phyloP scores from a whole-genome alignment of 2,329 filamentous ascomycete genomes.

The Trichoderma aggressivum region DNA sequence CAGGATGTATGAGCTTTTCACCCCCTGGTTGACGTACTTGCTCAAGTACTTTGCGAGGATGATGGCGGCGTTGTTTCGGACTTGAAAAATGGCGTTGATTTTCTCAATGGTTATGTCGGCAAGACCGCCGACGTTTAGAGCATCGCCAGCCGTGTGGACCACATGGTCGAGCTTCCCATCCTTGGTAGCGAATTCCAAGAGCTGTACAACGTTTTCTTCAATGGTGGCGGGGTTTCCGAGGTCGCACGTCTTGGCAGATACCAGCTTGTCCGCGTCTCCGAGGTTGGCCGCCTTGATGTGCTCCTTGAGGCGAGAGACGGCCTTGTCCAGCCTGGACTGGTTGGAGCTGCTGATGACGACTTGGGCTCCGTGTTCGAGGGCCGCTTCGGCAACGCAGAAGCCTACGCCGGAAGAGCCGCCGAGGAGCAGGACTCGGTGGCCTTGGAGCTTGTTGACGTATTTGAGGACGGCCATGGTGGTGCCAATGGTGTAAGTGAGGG shows the following conservation, averaged over 20 bases:
- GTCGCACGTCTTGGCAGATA: conserved; percentile 27
- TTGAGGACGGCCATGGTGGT: conserved; percentile 24
- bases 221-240: conserved; percentile 21
- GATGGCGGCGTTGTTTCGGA: conserved; percentile 50
- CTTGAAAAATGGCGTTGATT: conserved; percentile 41
- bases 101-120: conserved; percentile 39
- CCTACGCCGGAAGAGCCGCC: conserved; percentile 64
- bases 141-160: conserved; percentile 54
- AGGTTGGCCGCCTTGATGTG: conserved; percentile 36
- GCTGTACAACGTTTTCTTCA: conserved; percentile 45
- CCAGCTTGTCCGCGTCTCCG: conserved; percentile 23
- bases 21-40: conserved; percentile 40
- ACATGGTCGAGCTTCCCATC: conserved; percentile 55
- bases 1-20: conserved; percentile 50
- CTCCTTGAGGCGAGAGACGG: conserved; percentile 40
- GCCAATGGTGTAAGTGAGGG: neutral
- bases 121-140: conserved; percentile 36
- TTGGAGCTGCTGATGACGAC: conserved; percentile 61
- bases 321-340: conserved; percentile 43
- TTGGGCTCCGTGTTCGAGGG: conserved; percentile 51
- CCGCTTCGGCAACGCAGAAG: conserved; percentile 56
- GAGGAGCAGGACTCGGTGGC: conserved; percentile 52
- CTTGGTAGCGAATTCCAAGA: conserved; percentile 43
- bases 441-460: conserved; percentile 35
- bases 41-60: conserved; percentile 50